A percentile compares a stretch with the other conserved stretches of the same genome.
Evolutionary conservation across 139 green algal genomes (phyloP).

Genomic region (Zygnema cylindricum): DNA sequence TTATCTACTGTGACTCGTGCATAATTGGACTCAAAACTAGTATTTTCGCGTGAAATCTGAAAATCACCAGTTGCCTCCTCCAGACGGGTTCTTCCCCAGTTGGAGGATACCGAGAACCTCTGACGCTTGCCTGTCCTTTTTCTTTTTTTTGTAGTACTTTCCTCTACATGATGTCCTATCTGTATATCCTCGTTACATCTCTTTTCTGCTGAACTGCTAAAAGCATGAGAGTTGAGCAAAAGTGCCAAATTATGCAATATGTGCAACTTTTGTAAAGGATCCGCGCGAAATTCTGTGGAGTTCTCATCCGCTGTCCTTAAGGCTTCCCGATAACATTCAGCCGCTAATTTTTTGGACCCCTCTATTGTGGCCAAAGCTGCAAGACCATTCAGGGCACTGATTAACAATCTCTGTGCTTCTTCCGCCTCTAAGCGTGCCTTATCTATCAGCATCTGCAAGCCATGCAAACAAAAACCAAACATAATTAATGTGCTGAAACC

Average conservation of each 20-base stretch:
- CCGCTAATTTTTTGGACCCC: constrained; percentile 59
- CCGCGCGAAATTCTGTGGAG: constrained; percentile 67
- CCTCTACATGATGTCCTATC: too few species aligned
- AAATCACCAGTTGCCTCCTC: too few species aligned
- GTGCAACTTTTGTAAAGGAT: constrained; percentile 87
- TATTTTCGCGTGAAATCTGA: too few species aligned
- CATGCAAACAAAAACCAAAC: constrained; percentile 26
- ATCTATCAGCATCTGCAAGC: constrained; percentile 63
- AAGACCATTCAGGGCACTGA: constrained; percentile 81
- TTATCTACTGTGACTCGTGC: too few species aligned
- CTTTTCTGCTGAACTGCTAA: constrained; percentile 11
- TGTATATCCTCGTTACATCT: too few species aligned
- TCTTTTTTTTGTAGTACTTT: too few species aligned
- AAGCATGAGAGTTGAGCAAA: constrained; percentile 23
- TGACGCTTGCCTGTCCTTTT: too few species aligned
- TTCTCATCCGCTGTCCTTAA: constrained; percentile 65
- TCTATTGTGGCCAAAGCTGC: constrained; percentile 78
- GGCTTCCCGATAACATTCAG: constrained; percentile 75
- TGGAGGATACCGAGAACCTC: too few species aligned
- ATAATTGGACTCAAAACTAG: too few species aligned
- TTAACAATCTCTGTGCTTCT: constrained; percentile 81
- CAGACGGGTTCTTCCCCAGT: too few species aligned
- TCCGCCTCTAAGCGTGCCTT: constrained; percentile 85
- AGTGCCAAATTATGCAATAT: constrained; percentile 82
- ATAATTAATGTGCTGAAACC: too few species aligned